Base-by-base conservation (phyloP, 768 basidiomycete species). In the Suillus subaureus region DNA sequence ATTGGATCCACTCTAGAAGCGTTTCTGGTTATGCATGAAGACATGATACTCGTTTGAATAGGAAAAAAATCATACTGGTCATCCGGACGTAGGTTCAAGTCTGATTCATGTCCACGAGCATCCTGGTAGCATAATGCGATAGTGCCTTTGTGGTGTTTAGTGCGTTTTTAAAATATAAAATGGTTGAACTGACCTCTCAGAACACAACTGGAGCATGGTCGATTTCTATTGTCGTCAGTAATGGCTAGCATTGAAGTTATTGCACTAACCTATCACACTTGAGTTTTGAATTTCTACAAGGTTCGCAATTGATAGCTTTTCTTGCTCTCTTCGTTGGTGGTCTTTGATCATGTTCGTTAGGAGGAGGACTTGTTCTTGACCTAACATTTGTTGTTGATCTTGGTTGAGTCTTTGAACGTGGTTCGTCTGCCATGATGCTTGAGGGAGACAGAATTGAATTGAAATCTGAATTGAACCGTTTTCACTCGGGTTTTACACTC, bases 261-360 rank as follows among this genome's bases (percentile, higher is more conserved):
- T n/a, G 33, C 33, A 40, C n/a, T 51, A 5, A 90, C 92, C 92
- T 88, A 78, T 94, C 93, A 80, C 93, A 94, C 79, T 94, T 93
- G 70, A 94, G 86, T 79, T 94, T 93, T 82, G 89, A 91, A 70
- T 88, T 90, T 73, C 93, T 84, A 80, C 93, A 94, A 3, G 93
- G 93, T 71, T 93, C 92, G 73, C 93, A 94, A 79, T 94, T 94
- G 70, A 94, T 93, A 21, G 93, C 92, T 73, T 94, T 94, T 66
- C 93, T 83, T 0, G 93, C 90, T 55, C 93, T 88, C 77, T 94
- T 94, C 28, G 91, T 87, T 3, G 91, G 90, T 0, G 89, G 89
- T 0, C 87, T 82, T 31, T 84, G 82, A 72, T 89, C 88, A 54
- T 82, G 83, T 26, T 87, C 86, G 42, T 77, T 79, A 16, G 87